Percentiles rank a stretch among this genome's conserved stretches.
Conservation (phyloP, 345 rosid genomes). For the Viola odorata region DNA sequence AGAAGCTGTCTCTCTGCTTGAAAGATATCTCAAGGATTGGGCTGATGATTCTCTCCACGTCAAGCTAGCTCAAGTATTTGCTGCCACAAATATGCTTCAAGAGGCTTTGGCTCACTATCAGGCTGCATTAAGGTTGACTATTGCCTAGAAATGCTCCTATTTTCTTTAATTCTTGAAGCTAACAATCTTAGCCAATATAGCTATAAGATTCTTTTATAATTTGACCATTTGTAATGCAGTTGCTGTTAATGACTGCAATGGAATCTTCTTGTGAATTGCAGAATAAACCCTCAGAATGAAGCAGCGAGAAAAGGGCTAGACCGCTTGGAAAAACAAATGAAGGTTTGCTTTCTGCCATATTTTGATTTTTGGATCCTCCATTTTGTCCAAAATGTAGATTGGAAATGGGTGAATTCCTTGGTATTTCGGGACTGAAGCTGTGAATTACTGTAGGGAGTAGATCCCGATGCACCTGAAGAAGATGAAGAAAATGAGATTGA, state of each 20-base stretch:
- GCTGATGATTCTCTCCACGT: conserved; percentile 97
- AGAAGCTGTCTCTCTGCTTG: conserved; percentile 92
- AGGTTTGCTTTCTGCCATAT: conserved; percentile 40
- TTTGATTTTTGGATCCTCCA: not conserved
- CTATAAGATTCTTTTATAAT: not conserved
- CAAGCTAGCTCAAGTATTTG: conserved; percentile 93
- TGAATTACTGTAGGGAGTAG: conserved; percentile 69
- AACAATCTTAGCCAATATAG: not conserved
- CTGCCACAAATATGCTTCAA: conserved; percentile 75
- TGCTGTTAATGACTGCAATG: conserved; percentile 8
- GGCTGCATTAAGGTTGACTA: conserved; percentile 70
- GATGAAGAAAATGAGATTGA: conserved; percentile 94
- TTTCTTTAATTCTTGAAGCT: conserved; percentile 3
- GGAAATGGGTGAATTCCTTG: not conserved
- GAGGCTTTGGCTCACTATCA: conserved; percentile 88
- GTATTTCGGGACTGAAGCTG: not conserved
- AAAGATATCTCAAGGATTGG: conserved; percentile 94
- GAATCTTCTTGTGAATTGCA: conserved; percentile 27
- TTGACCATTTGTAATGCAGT: not conserved
- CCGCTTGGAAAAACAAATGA: conserved; percentile 95
- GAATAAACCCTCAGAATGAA: conserved; percentile 83
- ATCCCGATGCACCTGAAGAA: conserved; percentile 96
- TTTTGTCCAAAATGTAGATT: not conserved
- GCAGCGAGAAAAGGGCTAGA: conserved; percentile 96
- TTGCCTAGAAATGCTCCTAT: not conserved